These are phyloP conservation scores for Hagleromyces aurorensis DNA, from an alignment of 805 yeast species.

Conservation along the genomic window DNA sequence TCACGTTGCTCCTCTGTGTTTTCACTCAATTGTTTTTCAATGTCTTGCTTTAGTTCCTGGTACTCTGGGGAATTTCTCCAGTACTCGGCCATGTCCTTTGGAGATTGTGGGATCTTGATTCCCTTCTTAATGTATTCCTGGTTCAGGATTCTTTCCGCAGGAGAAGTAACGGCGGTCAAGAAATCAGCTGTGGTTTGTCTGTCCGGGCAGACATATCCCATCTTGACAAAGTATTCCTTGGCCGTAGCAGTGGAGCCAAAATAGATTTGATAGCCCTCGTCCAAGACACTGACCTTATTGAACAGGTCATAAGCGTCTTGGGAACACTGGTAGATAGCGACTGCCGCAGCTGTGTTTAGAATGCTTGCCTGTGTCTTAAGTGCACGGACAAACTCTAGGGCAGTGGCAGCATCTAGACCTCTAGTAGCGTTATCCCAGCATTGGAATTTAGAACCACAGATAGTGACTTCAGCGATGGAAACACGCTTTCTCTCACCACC, in stretches of 20 bases:
- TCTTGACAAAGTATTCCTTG: constrained; percentile 46
- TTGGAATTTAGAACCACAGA: constrained; percentile 54
- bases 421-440: constrained; percentile 82
- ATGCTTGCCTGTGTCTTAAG: constrained; percentile 54
- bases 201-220: constrained; percentile 59
- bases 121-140: constrained; percentile 36
- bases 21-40: constrained; percentile 34
- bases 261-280: constrained; percentile 54
- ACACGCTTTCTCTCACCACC: constrained; percentile 87
- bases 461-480: constrained; percentile 69
- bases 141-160: constrained; percentile 43
- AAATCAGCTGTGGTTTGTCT: constrained; percentile 69
- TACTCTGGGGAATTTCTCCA: constrained; percentile 50
- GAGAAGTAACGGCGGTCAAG: constrained; percentile 62
- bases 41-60: constrained; percentile 34
- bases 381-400: constrained; percentile 63
- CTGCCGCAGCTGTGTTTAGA: constrained; percentile 46
- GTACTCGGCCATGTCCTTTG: constrained; percentile 50
- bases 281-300: constrained; percentile 54
- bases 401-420: constrained; percentile 81
- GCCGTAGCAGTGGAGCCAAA: constrained; percentile 54
- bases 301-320: constrained; percentile 57
- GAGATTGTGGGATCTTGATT: constrained; percentile 47
- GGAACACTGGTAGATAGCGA: constrained; percentile 65
- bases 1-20: constrained; percentile 20